Conservation (phyloP, 352 stramenopile genomes). For the Pilasporangium apinafurcum region DNA sequence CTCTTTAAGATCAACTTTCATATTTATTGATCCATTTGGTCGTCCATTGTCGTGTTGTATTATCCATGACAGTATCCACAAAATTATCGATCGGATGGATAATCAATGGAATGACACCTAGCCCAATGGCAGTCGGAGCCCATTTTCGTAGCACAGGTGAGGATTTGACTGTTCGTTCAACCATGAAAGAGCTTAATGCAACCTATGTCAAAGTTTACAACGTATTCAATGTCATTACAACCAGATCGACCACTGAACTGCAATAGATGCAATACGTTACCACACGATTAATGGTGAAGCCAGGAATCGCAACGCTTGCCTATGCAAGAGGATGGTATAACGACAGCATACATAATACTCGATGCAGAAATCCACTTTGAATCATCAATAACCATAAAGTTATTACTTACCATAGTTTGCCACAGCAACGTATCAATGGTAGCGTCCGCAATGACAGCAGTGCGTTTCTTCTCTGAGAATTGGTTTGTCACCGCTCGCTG, state of each 20-base stretch:
- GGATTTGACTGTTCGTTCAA: constrained; percentile 27
- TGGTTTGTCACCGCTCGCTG: constrained; percentile 15
- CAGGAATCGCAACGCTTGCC: constrained; percentile 76
- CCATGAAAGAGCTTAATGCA: constrained; percentile 23
- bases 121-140: constrained; percentile 66
- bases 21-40: constrained; percentile 14
- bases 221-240: not conserved
- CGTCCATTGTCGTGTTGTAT: constrained; percentile 41
- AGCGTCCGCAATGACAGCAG: constrained; percentile 22
- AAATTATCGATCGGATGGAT: constrained; percentile 82
- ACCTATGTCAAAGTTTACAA: constrained; percentile 15
- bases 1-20: no score
- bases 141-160: constrained; percentile 43
- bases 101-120: constrained; percentile 83
- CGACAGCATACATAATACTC: not conserved
- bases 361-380: not conserved
- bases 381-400: not conserved
- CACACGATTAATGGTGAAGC: constrained; percentile 83
- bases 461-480: constrained; percentile 20
- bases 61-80: constrained; percentile 52
- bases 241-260: no score
- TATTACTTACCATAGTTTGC: constrained; percentile 45
- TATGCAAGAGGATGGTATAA: constrained; percentile 4
- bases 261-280: constrained; percentile 11
- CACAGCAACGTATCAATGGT: constrained; percentile 76